Percentiles rank a stretch among this genome's conserved stretches.
These are phyloP conservation scores for Cyberlindnera maritima DNA, from an alignment of 805 yeast species.

Conservation along the genomic window DNA sequence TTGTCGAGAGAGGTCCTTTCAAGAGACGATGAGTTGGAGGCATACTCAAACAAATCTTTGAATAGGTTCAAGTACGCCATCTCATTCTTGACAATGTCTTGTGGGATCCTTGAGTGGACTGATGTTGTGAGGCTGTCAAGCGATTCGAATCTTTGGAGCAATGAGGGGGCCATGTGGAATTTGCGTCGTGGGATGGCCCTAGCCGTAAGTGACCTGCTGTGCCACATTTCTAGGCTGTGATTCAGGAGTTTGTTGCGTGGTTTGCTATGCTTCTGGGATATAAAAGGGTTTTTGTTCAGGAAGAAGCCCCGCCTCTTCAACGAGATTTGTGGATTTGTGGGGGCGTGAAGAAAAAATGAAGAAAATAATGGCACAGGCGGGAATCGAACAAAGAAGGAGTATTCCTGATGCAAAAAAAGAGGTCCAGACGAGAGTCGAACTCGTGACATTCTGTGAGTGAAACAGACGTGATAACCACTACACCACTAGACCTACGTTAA, in stretches of 20 bases:
- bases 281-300: too few relatives aligned
- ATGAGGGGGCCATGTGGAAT: neutral
- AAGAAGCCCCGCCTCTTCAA: neutral
- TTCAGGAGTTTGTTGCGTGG: too few relatives aligned
- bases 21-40: neutral
- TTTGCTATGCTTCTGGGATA: too few relatives aligned
- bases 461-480: slow-evolving; percentile 37
- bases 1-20: neutral
- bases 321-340: neutral
- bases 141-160: neutral
- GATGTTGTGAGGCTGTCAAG: slow-evolving; percentile 3
- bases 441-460: slow-evolving; percentile 36
- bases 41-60: slow-evolving; percentile 12
- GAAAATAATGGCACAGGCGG: neutral
- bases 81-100: neutral
- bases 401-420: slow-evolving; percentile 10
- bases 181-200: neutral
- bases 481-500: slow-evolving; percentile 30
- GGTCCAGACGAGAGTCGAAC: slow-evolving; percentile 36
- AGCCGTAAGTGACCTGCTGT: too few relatives aligned
- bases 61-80: neutral
- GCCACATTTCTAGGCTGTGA: too few relatives aligned
- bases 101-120: neutral
- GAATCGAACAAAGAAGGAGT: neutral
- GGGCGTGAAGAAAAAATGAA: neutral